Percentiles rank a stretch among this genome's conserved stretches.
These are phyloP conservation scores for Cercospora citrullina DNA, from an alignment of 2,329 filamentous ascomycete genomes.

Conservation along the genomic window DNA sequence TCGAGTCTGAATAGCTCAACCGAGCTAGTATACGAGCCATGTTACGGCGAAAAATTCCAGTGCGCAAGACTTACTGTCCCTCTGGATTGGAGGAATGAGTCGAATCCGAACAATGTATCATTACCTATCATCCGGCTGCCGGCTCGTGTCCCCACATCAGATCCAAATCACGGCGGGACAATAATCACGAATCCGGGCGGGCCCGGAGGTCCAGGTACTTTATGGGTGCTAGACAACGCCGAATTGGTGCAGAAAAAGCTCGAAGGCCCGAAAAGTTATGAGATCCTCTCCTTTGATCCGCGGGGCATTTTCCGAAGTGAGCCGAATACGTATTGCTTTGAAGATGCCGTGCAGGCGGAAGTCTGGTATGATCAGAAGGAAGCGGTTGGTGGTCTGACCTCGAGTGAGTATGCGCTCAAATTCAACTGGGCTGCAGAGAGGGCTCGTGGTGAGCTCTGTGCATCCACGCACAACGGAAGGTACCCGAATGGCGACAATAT, in stretches of 20 bases:
- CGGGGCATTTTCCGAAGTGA: conserved; percentile 43
- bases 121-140: conserved; percentile 50
- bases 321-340: conserved; percentile 41
- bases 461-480: conserved; percentile 38
- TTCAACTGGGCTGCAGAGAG: conserved; percentile 41
- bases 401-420: conserved; percentile 31
- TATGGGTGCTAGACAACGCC: conserved; percentile 24
- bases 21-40: conserved; percentile 31
- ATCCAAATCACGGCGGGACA: conserved; percentile 44
- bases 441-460: conserved; percentile 36
- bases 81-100: conserved; percentile 40
- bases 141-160: conserved; percentile 42
- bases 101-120: conserved; percentile 34
- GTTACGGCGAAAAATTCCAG: conserved; percentile 47
- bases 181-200: conserved; percentile 47
- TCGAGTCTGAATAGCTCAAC: conserved; percentile 16
- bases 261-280: conserved; percentile 40
- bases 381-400: conserved; percentile 20
- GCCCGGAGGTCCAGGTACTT: conserved; percentile 42
- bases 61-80: conserved; percentile 53
- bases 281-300: conserved; percentile 50
- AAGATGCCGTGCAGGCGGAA: conserved; percentile 32
- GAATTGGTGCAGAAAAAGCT: conserved; percentile 20
- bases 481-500: conserved; percentile 25
- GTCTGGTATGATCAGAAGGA: conserved; percentile 36